Conservation (phyloP, 2,329 filamentous ascomycete species). For the Clarireedia paspali region DNA sequence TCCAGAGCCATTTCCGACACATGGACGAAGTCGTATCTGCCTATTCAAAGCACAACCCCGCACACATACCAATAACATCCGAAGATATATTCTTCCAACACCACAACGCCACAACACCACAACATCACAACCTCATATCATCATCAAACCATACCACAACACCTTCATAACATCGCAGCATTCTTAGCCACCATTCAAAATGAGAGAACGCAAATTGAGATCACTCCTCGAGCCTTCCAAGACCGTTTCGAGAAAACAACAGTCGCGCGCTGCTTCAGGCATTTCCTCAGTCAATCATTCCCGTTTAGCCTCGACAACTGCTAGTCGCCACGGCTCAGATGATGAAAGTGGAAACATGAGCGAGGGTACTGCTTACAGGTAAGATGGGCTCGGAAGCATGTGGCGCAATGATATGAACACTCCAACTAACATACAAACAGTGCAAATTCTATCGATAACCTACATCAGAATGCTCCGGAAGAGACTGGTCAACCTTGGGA, state of each 20-base stretch:
- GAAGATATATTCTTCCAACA: too few relatives aligned
- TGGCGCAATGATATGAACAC: not conserved
- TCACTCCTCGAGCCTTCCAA: constrained; percentile 50
- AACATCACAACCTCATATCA: too few relatives aligned
- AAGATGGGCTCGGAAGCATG: not conserved
- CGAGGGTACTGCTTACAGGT: constrained; percentile 46
- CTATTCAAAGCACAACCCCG: too few relatives aligned
- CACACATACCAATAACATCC: too few relatives aligned
- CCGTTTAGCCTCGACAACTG: constrained; percentile 38
- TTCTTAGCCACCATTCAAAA: not conserved
- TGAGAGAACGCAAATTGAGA: constrained; percentile 35
- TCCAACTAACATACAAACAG: not conserved
- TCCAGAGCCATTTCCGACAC: not conserved
- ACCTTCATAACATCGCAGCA: too few relatives aligned
- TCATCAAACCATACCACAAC: too few relatives aligned
- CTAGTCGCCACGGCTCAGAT: constrained; percentile 43
- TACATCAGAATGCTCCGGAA: constrained; percentile 41
- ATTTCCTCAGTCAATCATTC: constrained; percentile 41
- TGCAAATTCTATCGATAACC: constrained; percentile 17
- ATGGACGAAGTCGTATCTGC: not conserved
- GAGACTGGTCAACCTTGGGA: constrained; percentile 42
- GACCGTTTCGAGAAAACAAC: constrained; percentile 50
- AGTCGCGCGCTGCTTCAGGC: constrained; percentile 39
- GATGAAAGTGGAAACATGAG: constrained; percentile 44
- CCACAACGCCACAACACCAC: too few relatives aligned